Base-by-base conservation (phyloP, 306 rosid species). In the Inga leiocalycina region DNA sequence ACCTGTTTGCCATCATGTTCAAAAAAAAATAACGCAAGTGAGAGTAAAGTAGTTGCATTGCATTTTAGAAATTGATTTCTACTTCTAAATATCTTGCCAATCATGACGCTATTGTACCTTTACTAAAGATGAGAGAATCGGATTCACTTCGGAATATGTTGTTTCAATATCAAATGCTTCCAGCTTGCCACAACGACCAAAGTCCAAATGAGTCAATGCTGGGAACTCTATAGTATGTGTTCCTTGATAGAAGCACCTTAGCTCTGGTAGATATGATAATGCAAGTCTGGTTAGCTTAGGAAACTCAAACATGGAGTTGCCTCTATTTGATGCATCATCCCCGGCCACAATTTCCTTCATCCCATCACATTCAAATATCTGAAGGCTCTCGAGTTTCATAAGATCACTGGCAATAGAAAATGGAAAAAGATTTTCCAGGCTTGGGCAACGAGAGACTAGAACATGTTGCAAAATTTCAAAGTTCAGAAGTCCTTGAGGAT, bases 331-430 rank as follows among this genome's bases (percentile, higher is more conserved):
- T 32, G 34, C 34, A 32, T 32, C 3, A 32, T 32, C 34, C 0
- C 34, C 3, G 34, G 34, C 34, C 1, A 32, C 34, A 32, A 32
- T 32, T 61, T 61, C 67, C 67, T 22, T 24, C 67, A 61, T 75
- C 32, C 5, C 44, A 2, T 0, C 0, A 17, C 85, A 85, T 0
- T 5, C 0, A 0, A 0, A 0, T 41, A 83, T 20, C 5, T 0
- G 0, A 77, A 86, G 39, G 30, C 5, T 0, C 41, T 71, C 35
- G 1, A 70, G 34, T 54, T 83, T 17, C 59, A 3, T 11, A 57
- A 84, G 78, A 61, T 8, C 59, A 9, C 8, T 86, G 67, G 77
- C 73, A 34, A 86, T n/a, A 27, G 87, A 61, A 61, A 61, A 22
- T 24, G 67, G 67, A 24, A 61, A 61, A 2, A 61, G 5, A 24